phyloP scores from a whole-genome alignment of 2,329 filamentous ascomycete genomes.

The Cylindrodendrum hubeiense region DNA sequence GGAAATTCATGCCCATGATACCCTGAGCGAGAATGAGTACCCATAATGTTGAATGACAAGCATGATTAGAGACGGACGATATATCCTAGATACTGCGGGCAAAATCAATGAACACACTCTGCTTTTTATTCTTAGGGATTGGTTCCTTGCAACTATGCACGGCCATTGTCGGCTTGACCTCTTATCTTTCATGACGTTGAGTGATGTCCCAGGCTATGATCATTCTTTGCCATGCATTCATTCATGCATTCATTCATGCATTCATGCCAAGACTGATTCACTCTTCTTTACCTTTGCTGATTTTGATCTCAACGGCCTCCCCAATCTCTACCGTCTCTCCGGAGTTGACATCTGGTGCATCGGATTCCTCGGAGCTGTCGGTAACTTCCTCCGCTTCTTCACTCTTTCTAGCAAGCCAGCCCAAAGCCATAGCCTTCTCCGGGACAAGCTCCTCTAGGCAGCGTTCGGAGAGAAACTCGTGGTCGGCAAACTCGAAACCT shows the following conservation, averaged over 20 bases:
- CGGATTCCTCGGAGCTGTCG: slow-evolving; percentile 14
- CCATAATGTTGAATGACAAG: slow-evolving; percentile 39
- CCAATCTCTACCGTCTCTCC: not conserved
- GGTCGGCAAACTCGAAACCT: slow-evolving; percentile 75
- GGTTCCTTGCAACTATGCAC: not conserved
- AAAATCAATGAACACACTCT: slow-evolving; percentile 5
- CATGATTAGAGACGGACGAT: slow-evolving; percentile 37
- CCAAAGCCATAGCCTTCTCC: slow-evolving; percentile 60
- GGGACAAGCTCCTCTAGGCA: slow-evolving; percentile 65
- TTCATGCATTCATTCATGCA: not conserved
- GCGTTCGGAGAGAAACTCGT: slow-evolving; percentile 71
- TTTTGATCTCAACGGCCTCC: not conserved
- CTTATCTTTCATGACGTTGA: too few species aligned
- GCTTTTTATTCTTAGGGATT: not conserved
- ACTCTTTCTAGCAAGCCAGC: slow-evolving; percentile 54
- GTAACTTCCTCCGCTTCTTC: not conserved
- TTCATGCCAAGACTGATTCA: not conserved
- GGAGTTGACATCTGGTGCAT: slow-evolving; percentile 3
- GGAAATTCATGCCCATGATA: slow-evolving; percentile 38
- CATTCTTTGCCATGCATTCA: not conserved
- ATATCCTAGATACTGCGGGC: slow-evolving; percentile 21
- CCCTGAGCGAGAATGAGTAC: slow-evolving; percentile 35
- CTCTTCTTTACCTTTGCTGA: not conserved
- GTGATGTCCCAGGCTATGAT: not conserved
- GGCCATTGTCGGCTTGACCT: not conserved